A percentile compares a stretch with the other conserved stretches of the same genome.
phyloP scores from a whole-genome alignment of 768 basidiomycete genomes.

The Mycena rebaudengoi region DNA sequence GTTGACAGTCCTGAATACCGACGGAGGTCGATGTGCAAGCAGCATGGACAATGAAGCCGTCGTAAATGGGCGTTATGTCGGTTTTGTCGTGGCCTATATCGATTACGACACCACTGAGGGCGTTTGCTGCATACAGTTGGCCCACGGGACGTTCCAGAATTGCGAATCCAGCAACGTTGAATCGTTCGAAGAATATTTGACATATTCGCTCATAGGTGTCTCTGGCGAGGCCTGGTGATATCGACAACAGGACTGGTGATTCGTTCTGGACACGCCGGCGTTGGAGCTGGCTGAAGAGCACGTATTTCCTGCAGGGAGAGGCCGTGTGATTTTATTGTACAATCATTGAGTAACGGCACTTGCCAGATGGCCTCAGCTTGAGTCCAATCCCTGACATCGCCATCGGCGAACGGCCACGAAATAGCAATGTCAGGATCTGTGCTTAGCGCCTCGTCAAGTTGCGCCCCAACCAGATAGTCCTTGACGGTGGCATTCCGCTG shows the following conservation, averaged over 20 bases:
- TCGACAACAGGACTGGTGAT: conserved; percentile 82
- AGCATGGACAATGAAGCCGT: conserved; percentile 68
- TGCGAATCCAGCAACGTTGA: conserved; percentile 86
- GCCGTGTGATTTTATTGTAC: conserved; percentile 8
- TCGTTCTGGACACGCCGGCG: conserved; percentile 88
- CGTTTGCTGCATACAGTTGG: conserved; percentile 81
- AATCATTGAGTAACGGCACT: conserved; percentile 34
- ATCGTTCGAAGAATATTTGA: conserved; percentile 91
- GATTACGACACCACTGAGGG: conserved; percentile 77
- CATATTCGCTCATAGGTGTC: conserved; percentile 75
- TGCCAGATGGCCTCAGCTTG: conserved; percentile 93
- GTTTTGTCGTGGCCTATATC: conserved; percentile 83
- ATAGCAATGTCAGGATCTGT: conserved; percentile 77
- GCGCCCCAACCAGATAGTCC: conserved; percentile 84
- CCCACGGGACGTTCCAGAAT: conserved; percentile 86
- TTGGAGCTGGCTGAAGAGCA: conserved; percentile 78
- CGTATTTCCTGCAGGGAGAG: conserved; percentile 73
- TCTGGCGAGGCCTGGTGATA: conserved; percentile 72
- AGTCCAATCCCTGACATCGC: conserved; percentile 77
- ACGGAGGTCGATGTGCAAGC: conserved; percentile 66
- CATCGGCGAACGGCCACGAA: conserved; percentile 86
- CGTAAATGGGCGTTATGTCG: conserved; percentile 81
- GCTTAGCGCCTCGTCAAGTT: conserved; percentile 81
- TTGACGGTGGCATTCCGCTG: conserved; percentile 62
- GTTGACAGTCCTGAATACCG: conserved; percentile 77